These are phyloP conservation scores for Backusella luteola DNA, from an alignment of 192 early-diverging fungal species.

Conservation along the genomic window DNA sequence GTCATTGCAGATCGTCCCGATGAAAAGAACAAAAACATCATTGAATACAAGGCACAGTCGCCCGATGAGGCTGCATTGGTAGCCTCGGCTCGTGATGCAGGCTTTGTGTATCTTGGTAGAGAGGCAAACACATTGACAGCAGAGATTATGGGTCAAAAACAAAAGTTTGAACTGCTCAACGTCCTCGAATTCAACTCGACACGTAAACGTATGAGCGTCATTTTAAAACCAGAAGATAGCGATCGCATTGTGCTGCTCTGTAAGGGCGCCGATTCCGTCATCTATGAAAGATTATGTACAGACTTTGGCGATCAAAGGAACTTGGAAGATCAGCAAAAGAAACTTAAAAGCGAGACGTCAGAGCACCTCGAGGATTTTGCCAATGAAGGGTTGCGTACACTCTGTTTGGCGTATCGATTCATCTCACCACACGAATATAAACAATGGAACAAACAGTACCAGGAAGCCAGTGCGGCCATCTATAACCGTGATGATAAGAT, in stretches of 20 bases:
- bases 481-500: conserved; percentile 81
- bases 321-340: conserved; percentile 57
- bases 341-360: conserved; percentile 64
- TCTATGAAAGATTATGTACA: conserved; percentile 70
- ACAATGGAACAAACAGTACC: conserved; percentile 67
- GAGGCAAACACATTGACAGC: conserved; percentile 65
- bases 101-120: conserved; percentile 80
- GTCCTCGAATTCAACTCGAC: conserved; percentile 91
- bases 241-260: conserved; percentile 72
- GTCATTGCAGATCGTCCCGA: conserved; percentile 71
- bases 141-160: conserved; percentile 72
- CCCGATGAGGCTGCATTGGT: conserved; percentile 96
- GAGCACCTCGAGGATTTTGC: conserved; percentile 87
- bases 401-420: conserved; percentile 81
- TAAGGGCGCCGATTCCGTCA: conserved; percentile 95
- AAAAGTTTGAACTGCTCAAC: conserved; percentile 65
- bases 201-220: conserved; percentile 95
- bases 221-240: conserved; percentile 71
- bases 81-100: conserved; percentile 78
- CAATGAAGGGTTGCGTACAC: conserved; percentile 81
- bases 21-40: conserved; percentile 36
- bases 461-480: conserved; percentile 69
- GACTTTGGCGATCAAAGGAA: conserved; percentile 35
- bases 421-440: conserved; percentile 70
- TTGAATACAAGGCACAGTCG: conserved; percentile 90